phyloP scores from a whole-genome alignment of 768 basidiomycete genomes.

The Leccinellum albellum region DNA sequence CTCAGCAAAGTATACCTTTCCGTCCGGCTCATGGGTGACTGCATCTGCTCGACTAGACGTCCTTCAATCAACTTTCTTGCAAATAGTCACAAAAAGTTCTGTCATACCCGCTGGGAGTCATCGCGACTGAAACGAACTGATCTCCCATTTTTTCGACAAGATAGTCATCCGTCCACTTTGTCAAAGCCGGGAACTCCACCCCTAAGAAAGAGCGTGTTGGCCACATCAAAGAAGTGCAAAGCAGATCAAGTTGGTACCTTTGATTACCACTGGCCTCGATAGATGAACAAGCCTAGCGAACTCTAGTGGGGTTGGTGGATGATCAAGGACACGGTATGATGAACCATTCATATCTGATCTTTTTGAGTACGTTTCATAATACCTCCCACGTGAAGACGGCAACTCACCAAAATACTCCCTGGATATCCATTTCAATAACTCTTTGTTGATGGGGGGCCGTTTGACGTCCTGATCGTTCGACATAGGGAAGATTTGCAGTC shows the following conservation, averaged over 20 bases:
- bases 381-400: neutral
- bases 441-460: slow-evolving; percentile 12
- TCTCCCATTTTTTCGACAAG: slow-evolving; percentile 54
- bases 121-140: slow-evolving; percentile 61
- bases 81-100: neutral
- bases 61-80: slow-evolving; percentile 12
- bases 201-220: slow-evolving; percentile 34
- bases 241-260: slow-evolving; percentile 41
- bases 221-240: neutral
- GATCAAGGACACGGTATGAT: slow-evolving; percentile 45
- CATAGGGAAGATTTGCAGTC: neutral
- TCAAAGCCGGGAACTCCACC: slow-evolving; percentile 41
- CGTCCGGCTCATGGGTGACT: slow-evolving; percentile 50
- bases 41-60: slow-evolving; percentile 69
- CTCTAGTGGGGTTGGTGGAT: slow-evolving; percentile 62
- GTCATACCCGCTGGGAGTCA: slow-evolving; percentile 79
- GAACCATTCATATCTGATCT: slow-evolving; percentile 56
- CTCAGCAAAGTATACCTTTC: slow-evolving; percentile 68
- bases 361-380: neutral
- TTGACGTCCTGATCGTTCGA: slow-evolving; percentile 5
- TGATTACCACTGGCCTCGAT: slow-evolving; percentile 70
- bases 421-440: slow-evolving; percentile 34
- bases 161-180: slow-evolving; percentile 66
- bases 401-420: slow-evolving; percentile 34
- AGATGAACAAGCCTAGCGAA: slow-evolving; percentile 66